A percentile compares a stretch with the other conserved stretches of the same genome.
Conservation (phyloP, 2,329 filamentous ascomycete species). For the Drechslerella dactyloides region DNA sequence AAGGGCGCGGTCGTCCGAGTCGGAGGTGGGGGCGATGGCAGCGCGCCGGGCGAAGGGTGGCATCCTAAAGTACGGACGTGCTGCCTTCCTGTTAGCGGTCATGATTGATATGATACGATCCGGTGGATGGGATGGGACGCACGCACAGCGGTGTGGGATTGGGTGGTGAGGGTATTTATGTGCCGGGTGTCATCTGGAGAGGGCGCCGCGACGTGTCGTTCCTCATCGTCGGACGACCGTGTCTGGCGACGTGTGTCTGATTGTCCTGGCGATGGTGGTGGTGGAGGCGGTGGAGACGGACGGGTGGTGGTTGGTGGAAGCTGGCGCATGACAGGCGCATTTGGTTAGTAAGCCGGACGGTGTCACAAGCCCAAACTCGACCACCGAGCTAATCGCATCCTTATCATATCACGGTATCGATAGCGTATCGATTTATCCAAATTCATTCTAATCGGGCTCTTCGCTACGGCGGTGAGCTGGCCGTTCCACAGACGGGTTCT, state of each 20-base stretch:
- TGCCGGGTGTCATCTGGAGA: not conserved
- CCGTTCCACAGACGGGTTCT: not conserved
- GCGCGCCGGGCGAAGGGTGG: slow-evolving; percentile 51
- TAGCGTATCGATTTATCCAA: not conserved
- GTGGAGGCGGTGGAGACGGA: not conserved
- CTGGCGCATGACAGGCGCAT: slow-evolving; percentile 1
- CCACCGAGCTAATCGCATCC: no score
- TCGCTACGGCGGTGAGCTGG: not conserved
- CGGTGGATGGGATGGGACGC: not conserved
- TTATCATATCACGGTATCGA: no score
- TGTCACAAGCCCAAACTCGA: slow-evolving; percentile 7
- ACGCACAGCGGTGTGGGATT: not conserved
- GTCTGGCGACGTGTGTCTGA: not conserved
- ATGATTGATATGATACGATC: not conserved
- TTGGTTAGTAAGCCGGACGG: not conserved
- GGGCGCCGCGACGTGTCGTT: not conserved
- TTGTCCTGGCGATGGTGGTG: not conserved
- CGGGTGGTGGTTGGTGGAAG: not conserved
- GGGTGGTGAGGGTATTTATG: slow-evolving; percentile 1
- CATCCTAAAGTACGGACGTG: slow-evolving; percentile 44
- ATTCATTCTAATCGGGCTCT: not conserved
- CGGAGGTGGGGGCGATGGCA: slow-evolving; percentile 62
- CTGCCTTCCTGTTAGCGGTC: slow-evolving; percentile 26
- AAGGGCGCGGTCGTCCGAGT: slow-evolving; percentile 75
- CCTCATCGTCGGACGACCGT: not conserved